Conservation (phyloP, 371 early-diverging fungal genomes). For the Encephalitozoon hellem region DNA sequence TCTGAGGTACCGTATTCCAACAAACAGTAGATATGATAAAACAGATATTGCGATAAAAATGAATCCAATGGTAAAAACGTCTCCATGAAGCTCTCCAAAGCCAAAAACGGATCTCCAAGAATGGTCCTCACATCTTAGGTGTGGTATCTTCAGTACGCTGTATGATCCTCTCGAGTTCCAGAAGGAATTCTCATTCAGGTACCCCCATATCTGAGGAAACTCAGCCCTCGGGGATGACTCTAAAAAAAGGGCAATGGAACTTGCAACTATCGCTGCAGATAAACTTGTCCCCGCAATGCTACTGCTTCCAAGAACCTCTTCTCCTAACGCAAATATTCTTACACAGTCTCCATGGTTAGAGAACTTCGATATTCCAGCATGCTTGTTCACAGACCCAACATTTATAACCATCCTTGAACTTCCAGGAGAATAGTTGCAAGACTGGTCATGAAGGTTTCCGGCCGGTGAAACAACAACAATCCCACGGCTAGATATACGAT, state of each 20-base stretch:
- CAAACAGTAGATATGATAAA: neutral
- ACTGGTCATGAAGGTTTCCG: conserved; percentile 50
- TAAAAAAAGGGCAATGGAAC: conserved; percentile 35
- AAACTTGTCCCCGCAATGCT: conserved; percentile 24
- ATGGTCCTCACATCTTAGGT: neutral
- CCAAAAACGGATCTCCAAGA: neutral
- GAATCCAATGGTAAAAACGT: neutral
- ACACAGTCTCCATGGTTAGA: conserved; percentile 45
- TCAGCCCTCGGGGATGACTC: conserved; percentile 36
- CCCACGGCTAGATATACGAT: conserved; percentile 9
- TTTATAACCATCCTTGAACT: conserved; percentile 47
- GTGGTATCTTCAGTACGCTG: neutral
- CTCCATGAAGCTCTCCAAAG: neutral
- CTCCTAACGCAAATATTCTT: conserved; percentile 39
- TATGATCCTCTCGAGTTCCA: conserved; percentile 10
- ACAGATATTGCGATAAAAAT: neutral
- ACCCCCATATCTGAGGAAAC: conserved; percentile 23
- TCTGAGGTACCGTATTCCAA: neutral
- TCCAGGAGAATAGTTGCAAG: conserved; percentile 56
- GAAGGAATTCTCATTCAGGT: conserved; percentile 31
- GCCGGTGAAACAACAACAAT: conserved; percentile 50
- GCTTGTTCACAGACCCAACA: conserved; percentile 46
- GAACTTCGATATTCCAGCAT: conserved; percentile 35
- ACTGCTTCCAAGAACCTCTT: conserved; percentile 10
- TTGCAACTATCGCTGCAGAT: conserved; percentile 39